These are phyloP conservation scores for Serendipita sp. DNA, from an alignment of 768 basidiomycete species.

Conservation along the genomic window DNA sequence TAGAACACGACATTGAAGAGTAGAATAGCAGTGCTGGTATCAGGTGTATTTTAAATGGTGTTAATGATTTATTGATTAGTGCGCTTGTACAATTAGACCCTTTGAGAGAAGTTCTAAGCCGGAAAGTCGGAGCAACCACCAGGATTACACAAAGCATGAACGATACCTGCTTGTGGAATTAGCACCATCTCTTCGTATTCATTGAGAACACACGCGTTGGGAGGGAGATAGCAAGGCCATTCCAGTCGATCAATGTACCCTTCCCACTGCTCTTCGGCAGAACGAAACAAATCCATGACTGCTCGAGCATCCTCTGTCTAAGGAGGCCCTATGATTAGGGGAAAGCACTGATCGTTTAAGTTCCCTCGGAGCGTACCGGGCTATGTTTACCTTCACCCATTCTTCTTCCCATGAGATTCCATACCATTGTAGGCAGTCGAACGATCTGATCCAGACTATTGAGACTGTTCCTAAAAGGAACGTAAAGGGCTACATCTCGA, in stretches of 20 bases:
- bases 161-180: neutral
- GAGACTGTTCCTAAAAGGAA: constrained; percentile 32
- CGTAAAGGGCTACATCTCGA: constrained; percentile 38
- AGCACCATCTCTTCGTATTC: neutral
- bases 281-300: constrained; percentile 37
- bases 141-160: neutral
- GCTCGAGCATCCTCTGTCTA: constrained; percentile 37
- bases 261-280: constrained; percentile 35
- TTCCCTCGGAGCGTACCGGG: neutral
- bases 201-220: constrained; percentile 10
- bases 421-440: constrained; percentile 4
- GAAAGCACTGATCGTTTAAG: neutral
- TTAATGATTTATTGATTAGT: neutral
- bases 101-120: too few relatives aligned
- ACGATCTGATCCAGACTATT: constrained; percentile 10
- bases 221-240: constrained; percentile 38
- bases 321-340: neutral
- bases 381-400: neutral
- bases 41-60: neutral
- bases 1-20: constrained; percentile 32
- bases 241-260: constrained; percentile 25
- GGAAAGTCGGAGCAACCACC: too few relatives aligned
- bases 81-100: neutral
- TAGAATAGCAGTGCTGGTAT: neutral
- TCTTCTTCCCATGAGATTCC: constrained; percentile 6